Evolutionary conservation across 1,284 basidiomycete species (phyloP), one percentile per base, ranked within the genome.

Genomic region (Chalciporus sp.): DNA sequence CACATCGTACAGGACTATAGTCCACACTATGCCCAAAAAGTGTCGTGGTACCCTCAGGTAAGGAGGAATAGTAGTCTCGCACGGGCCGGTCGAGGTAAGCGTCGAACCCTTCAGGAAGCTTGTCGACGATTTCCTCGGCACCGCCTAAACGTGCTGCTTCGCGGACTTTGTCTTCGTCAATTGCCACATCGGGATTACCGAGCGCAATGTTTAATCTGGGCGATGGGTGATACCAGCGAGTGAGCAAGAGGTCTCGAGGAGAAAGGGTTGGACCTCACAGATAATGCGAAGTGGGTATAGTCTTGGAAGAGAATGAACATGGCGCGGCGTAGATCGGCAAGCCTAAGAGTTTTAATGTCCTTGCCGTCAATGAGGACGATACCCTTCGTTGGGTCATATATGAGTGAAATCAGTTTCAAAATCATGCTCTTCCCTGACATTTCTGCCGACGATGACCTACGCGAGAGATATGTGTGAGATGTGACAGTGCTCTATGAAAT

Each of bases 371-470:
- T 70, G 19, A 90, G 69, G 50, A 92, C 90, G 46, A 75, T 67
- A 26, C 89, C 89, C 49, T 85, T 83, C 2, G 72, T 74, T 1
- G 82, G 76, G 59, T 92, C 88, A 60, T 90, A 88, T 37, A 92
- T 67, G 20, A 90, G 82, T 23, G 82, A 71, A 23, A 89, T 78
- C 33, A 92, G 75, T 64, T 91, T 91, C 33, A 92, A 72, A 39
- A 91, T 81, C 1, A 88, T 92, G 62, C 84, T 87, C 70, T 92
- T 92, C 1, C 88, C 88, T 0, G 85, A 87, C 89, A 61, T 92
- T 92, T 12, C 76, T 76, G 3, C 90, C 90, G 1, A 92, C 86
- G 49, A 92, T 86, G 48, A 92, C 79, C 87, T 89, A 44, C 4
- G 7, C 14, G 17, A 7, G 20, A 12, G 19, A n/a, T 35, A n/a